A percentile compares a stretch with the other conserved stretches of the same genome.
These are phyloP conservation scores for Fraxinus sp. DNA, from an alignment of 305 asterid genomes.

Conservation along the genomic window DNA sequence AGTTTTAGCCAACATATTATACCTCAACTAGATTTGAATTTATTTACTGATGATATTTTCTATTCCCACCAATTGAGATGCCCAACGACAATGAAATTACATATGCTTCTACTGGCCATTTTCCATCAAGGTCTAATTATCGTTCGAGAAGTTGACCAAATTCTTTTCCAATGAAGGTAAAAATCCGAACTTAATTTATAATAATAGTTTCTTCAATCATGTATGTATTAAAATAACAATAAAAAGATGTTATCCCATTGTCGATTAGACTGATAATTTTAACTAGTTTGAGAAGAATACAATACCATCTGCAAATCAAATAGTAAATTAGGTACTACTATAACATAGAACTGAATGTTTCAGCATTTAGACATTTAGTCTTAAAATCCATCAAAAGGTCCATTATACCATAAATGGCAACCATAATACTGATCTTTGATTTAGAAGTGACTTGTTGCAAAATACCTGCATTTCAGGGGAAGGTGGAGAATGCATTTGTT, in stretches of 20 bases:
- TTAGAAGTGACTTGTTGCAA: neutral
- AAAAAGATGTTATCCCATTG: neutral
- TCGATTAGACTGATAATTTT: neutral
- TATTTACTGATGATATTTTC: neutral
- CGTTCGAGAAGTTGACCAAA: neutral
- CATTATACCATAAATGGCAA: neutral
- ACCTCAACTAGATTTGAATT: neutral
- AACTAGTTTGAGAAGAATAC: neutral
- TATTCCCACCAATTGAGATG: neutral
- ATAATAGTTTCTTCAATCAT: neutral
- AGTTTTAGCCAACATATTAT: neutral
- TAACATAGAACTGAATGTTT: neutral
- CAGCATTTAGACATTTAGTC: neutral
- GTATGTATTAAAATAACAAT: neutral
- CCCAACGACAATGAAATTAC: neutral
- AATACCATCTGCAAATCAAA: neutral
- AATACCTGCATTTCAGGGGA: neutral
- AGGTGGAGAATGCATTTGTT: slow-evolving; percentile 18
- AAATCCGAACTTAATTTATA: neutral
- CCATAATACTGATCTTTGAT: neutral
- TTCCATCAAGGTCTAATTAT: neutral
- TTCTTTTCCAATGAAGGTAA: neutral
- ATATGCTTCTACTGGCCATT: neutral
- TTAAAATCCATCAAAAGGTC: neutral
- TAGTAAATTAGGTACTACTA: neutral